A percentile compares a stretch with the other conserved stretches of the same genome.
Conservation (phyloP, 2,329 filamentous ascomycete genomes). For the Aspergillus pseudoviridinutans region DNA sequence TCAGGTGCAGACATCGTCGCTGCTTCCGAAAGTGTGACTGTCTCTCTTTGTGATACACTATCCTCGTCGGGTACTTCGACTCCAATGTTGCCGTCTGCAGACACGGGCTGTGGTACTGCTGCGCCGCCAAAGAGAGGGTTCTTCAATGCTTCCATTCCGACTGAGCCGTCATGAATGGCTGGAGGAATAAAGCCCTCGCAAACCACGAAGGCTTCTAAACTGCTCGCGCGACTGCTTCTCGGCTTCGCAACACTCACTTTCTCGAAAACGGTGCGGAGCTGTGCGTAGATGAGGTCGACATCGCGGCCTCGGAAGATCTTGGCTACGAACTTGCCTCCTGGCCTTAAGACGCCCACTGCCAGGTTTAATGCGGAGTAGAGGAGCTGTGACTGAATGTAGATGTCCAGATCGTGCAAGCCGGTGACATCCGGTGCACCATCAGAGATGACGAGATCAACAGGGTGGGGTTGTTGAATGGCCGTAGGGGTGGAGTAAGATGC, state of each 20-base stretch:
- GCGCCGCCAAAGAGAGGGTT: constrained; percentile 41
- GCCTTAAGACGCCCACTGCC: constrained; percentile 84
- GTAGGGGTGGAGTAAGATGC: constrained; percentile 32
- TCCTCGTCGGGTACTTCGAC: constrained; percentile 36
- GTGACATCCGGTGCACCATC: constrained; percentile 97
- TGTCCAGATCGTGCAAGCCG: constrained; percentile 93
- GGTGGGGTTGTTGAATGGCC: constrained; percentile 59
- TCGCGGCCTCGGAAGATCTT: constrained; percentile 96
- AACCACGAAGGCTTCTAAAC: constrained; percentile 94
- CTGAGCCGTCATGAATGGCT: constrained; percentile 44
- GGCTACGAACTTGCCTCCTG: constrained; percentile 92
- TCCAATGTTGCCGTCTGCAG: constrained; percentile 30
- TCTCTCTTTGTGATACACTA: constrained; percentile 35
- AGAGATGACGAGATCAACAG: constrained; percentile 89
- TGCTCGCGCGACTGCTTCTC: constrained; percentile 88
- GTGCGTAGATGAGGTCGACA: constrained; percentile 91
- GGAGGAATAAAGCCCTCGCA: constrained; percentile 84
- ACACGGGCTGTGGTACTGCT: constrained; percentile 22
- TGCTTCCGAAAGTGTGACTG: constrained; percentile 2
- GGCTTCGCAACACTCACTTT: constrained; percentile 89
- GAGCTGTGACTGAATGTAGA: constrained; percentile 94
- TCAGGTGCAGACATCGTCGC: constrained; percentile 1
- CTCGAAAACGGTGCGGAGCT: constrained; percentile 87
- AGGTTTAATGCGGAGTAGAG: constrained; percentile 92
- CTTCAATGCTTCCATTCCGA: constrained; percentile 38